Conservation (phyloP, 176 grass and related monocot genomes). For the Cenchrus americanus region DNA sequence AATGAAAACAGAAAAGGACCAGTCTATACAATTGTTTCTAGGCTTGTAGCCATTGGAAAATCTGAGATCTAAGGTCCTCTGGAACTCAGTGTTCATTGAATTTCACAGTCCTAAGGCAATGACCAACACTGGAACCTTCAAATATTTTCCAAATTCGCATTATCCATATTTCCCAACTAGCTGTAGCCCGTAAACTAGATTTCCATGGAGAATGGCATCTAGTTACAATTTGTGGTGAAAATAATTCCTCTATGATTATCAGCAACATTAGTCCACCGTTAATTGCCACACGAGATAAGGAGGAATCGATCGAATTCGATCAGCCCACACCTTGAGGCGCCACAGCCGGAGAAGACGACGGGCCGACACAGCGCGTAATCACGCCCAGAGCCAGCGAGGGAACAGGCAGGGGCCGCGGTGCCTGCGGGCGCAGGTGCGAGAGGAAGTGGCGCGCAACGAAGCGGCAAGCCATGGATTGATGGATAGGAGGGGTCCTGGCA, state of each 20-base stretch:
- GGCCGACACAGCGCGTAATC: background rate
- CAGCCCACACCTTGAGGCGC: conserved; percentile 29
- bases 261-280: background rate
- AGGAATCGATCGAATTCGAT: background rate
- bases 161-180: background rate
- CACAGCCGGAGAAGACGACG: background rate
- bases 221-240: background rate
- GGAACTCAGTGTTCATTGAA: background rate
- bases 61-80: too few relatives aligned
- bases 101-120: background rate
- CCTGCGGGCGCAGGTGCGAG: conserved; percentile 29
- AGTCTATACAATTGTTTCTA: too few relatives aligned
- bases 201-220: background rate
- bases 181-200: background rate
- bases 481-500: background rate
- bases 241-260: background rate
- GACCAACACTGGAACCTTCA: background rate
- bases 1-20: background rate
- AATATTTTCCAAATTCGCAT: background rate
- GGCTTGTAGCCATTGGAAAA: too few relatives aligned
- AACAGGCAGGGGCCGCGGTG: background rate
- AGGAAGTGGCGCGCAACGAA: conserved; percentile 41
- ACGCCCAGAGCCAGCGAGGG: background rate
- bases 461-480: conserved; percentile 45
- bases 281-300: background rate